Evolutionary conservation across 345 rosid genomes (phyloP).

Genomic region (Raphanus raphanistrum): DNA sequence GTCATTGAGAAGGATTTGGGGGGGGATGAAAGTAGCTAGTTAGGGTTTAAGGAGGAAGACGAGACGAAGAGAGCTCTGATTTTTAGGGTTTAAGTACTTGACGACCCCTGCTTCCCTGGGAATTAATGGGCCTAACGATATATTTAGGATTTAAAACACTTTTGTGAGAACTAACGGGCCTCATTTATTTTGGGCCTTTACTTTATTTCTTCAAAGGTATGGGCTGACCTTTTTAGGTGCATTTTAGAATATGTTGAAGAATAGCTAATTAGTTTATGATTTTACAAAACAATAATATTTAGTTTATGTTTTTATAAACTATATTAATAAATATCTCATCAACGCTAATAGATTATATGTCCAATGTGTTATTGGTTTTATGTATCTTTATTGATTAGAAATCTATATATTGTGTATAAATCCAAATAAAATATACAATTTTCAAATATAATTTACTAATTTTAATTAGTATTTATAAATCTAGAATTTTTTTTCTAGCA

Average conservation of each 20-base stretch:
- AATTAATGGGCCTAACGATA: conserved; percentile 12
- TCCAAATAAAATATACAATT: too few species aligned
- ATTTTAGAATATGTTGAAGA: not conserved
- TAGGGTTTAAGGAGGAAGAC: conserved; percentile 35
- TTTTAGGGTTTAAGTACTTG: conserved; percentile 16
- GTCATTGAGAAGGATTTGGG: conserved; percentile 27
- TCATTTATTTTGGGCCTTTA: not conserved
- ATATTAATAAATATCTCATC: too few species aligned
- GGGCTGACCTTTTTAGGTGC: not conserved
- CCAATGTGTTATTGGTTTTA: too few species aligned
- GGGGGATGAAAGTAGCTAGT: not conserved
- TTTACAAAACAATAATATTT: not conserved
- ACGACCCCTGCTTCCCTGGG: not conserved
- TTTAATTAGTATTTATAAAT: too few species aligned
- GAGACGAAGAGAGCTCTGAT: not conserved
- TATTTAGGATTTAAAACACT: not conserved
- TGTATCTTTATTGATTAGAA: too few species aligned
- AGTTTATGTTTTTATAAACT: not conserved
- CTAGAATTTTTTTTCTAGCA: too few species aligned
- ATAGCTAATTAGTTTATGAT: not conserved
- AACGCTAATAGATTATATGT: not conserved
- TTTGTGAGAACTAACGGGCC: not conserved
- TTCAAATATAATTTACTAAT: too few species aligned
- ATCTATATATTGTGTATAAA: too few species aligned
- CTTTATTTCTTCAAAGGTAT: too few species aligned